Base-by-base conservation (phyloP, 495 filamentous ascomycete species). In the Daldinia concentrica region DNA sequence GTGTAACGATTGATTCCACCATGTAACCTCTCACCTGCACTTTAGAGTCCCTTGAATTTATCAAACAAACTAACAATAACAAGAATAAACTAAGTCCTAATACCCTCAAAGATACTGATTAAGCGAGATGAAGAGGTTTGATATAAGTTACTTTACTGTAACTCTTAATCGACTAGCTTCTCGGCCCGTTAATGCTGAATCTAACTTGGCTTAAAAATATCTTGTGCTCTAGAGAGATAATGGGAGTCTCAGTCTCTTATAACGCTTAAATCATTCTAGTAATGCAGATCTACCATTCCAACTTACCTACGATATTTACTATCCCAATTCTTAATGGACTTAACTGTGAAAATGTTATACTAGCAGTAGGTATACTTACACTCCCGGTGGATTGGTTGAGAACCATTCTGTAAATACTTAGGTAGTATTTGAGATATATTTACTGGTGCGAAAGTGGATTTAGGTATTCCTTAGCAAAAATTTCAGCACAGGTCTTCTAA, bases 91-190 rank as follows among this genome's bases (percentile, higher is more conserved):
- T 9, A 45, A 8, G 7, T 9, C 6, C 6, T 0, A 22, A 45
- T 45, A 22, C 2, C 17, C 17, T 22, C 22, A 22, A 45, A 17
- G 17, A 17, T 48, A 22, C 3, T 22, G 7, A 11, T 48, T 48
- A 19, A 48, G 17, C 43, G 43, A 48, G 43, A 48, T 48, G 43
- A 48, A 48, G 43, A 19, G 43, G 43, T 48, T 48, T 48, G n/a
- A 11, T 48, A 11, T 48, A 22, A 48, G 19, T 22, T 48, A 19
- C 7, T 48, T 45, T 24, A 45, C 17, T 4, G n/a, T 22, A 22
- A 45, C 22, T 45, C 7, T 1, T 45, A 39, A 22, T 45, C 17
- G 41, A 4, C n/a, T 3, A 45, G n/a, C 7, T 19, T 22, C 17
- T 45, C 41, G 8, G 17, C 14, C 17, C 7, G 17, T 19, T 19